Evolutionary conservation across 192 early-diverging fungal genomes (phyloP), one percentile per base, ranked within the genome.

Genomic region (Coemansia sp.): DNA sequence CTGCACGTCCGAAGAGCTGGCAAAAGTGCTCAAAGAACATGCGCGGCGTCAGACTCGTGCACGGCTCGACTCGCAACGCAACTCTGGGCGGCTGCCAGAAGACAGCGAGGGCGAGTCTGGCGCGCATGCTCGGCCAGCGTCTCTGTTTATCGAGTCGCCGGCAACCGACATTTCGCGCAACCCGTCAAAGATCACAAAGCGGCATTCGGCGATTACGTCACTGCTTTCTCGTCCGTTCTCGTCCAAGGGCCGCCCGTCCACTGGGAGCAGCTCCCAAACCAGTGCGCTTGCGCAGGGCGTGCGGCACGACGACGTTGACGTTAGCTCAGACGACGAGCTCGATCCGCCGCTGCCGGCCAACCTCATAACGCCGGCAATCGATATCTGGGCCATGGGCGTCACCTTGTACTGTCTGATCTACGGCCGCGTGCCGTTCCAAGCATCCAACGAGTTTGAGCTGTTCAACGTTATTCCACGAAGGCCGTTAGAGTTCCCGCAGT

Each of bases 301-400:
- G 46, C 67, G 58, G 14, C 51, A 18, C 9, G 61, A 56, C 25
- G 64, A 63, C 24, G 18, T 67, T 18, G 66, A 42, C 20, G 11
- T 34, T 2, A 31, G 38, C 48, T 56, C 67, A 17, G 54, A 60
- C 49, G 64, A 58, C 58, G 69, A 64, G 58, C 21, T 52, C 17
- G 64, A 72, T 9, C 46, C 56, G 51, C 65, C 63, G 36, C 76
- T 79, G 61, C 70, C 71, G 61, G 24, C 80, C 70, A 72, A 76
- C 23, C 84, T 83, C 9, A 87, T 90, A 15, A 90, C 89, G 21
- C 90, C 90, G 48, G 91, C 91, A 0, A 98, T 98, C 52, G 97
- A 98, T 71, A 87, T 98, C 10, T 98, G 97, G 97, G 97, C 97
- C 31, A 83, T 97, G 59, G 97, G 97, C 1, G 95, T 97, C 21